Conservation (phyloP, 345 rosid genomes). For the Citrus mangshanensis region DNA sequence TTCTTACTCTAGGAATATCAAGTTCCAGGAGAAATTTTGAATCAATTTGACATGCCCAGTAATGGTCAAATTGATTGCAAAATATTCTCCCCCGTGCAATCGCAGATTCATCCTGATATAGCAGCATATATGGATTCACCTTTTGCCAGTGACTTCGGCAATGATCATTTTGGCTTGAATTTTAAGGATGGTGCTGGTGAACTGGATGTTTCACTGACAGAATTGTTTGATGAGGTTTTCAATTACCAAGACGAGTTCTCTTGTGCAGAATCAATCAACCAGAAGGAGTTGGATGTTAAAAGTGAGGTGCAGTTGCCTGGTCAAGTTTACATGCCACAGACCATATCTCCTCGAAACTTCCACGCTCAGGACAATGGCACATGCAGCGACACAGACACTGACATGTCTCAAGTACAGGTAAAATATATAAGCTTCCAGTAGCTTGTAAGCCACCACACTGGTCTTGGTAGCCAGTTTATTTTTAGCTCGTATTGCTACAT, state of each 20-base stretch:
- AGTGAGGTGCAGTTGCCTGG: conserved; percentile 30
- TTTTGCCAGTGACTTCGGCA: conserved; percentile 72
- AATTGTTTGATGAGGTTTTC: conserved; percentile 51
- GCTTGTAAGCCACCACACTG: conserved; percentile 9
- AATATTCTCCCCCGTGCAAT: conserved; percentile 44
- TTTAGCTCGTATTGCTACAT: background rate
- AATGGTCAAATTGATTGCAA: conserved; percentile 35
- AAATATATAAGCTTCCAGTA: background rate
- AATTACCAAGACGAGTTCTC: conserved; percentile 41
- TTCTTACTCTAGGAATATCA: conserved; percentile 38
- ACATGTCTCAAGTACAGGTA: conserved; percentile 45
- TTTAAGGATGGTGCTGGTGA: conserved; percentile 59
- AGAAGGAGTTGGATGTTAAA: conserved; percentile 26
- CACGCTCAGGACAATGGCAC: conserved; percentile 20
- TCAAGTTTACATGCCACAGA: conserved; percentile 5
- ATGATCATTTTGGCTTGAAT: conserved; percentile 34
- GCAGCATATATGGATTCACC: conserved; percentile 44
- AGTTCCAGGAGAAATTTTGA: conserved; percentile 17
- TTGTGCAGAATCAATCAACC: conserved; percentile 37
- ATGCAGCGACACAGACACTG: conserved; percentile 18
- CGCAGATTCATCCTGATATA: conserved; percentile 34
- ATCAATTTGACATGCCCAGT: conserved; percentile 26
- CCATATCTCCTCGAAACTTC: conserved; percentile 19
- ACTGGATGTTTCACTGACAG: conserved; percentile 48
- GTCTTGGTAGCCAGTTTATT: background rate